A percentile compares a stretch with the other conserved stretches of the same genome.
Evolutionary conservation across 2,329 filamentous ascomycete genomes (phyloP).

Genomic region (Pseudomassariella vexata): DNA sequence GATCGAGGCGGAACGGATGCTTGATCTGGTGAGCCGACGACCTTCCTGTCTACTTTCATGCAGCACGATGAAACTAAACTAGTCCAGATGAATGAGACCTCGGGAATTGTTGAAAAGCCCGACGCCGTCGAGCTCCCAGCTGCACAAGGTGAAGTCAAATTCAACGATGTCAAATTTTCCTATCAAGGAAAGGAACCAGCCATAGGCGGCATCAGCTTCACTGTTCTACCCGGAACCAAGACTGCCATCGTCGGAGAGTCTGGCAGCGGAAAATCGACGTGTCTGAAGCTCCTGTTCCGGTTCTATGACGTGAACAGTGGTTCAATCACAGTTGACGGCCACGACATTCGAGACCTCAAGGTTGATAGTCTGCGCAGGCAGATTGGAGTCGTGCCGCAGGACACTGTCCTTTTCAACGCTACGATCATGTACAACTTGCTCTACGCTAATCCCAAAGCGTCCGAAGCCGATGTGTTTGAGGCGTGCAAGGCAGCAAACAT

Average conservation of each 20-base stretch:
- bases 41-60: fast-evolving
- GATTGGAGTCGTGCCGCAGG: conserved; percentile 52
- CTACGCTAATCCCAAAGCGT: conserved; percentile 48
- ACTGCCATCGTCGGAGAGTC: conserved; percentile 41
- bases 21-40: conserved; percentile 29
- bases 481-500: conserved; percentile 51
- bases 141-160: conserved; percentile 31
- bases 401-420: conserved; percentile 50
- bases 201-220: conserved; percentile 34
- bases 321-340: conserved; percentile 48
- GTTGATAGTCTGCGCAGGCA: conserved; percentile 40
- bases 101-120: conserved; percentile 35
- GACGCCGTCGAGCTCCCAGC: conserved; percentile 27
- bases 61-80: conserved; percentile 9
- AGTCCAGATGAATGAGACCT: conserved; percentile 34
- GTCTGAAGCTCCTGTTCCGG: conserved; percentile 52
- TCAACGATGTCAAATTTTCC: conserved; percentile 36
- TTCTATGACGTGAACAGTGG: conserved; percentile 53
- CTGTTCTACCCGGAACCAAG: conserved; percentile 35
- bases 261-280: conserved; percentile 49
- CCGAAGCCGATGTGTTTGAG: conserved; percentile 48
- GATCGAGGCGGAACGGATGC: conserved; percentile 38
- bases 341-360: conserved; percentile 45
- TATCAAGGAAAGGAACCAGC: conserved; percentile 34
- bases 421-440: conserved; percentile 55